Conservation (phyloP, 257 asterid species). For the Ballota nigra region DNA sequence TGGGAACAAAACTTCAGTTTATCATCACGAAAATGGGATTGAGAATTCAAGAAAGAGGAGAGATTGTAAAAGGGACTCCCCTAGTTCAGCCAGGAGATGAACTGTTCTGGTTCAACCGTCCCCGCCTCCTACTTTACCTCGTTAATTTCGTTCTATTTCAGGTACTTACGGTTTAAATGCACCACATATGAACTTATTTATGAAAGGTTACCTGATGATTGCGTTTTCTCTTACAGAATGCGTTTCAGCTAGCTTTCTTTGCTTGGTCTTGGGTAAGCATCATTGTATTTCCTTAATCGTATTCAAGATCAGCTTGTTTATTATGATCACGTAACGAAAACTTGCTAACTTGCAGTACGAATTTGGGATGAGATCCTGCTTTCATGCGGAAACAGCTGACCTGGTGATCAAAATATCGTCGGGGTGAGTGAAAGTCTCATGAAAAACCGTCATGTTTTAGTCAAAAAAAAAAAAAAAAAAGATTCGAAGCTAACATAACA, state of each 20-base stretch:
- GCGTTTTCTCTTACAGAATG: slow-evolving; percentile 37
- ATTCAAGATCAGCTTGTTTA: neutral
- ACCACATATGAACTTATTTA: neutral
- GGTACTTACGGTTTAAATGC: slow-evolving; percentile 32
- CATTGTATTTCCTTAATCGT: neutral
- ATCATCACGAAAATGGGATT: slow-evolving; percentile 67
- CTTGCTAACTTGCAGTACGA: slow-evolving; percentile 34
- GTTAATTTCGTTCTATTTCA: slow-evolving; percentile 62
- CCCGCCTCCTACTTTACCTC: slow-evolving; percentile 52
- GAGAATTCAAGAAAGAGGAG: slow-evolving; percentile 58
- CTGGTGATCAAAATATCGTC: slow-evolving; percentile 46
- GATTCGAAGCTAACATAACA: neutral
- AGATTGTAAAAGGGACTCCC: slow-evolving; percentile 53
- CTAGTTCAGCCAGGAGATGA: slow-evolving; percentile 61
- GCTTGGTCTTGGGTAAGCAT: slow-evolving; percentile 67
- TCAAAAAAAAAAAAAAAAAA: neutral
- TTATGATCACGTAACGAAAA: neutral
- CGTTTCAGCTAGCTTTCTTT: slow-evolving; percentile 69
- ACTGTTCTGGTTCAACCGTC: slow-evolving; percentile 71
- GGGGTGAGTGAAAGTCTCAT: slow-evolving; percentile 39
- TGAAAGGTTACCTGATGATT: slow-evolving; percentile 9
- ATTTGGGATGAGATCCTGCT: slow-evolving; percentile 58
- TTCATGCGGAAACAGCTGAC: slow-evolving; percentile 41
- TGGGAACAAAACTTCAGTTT: slow-evolving; percentile 63
- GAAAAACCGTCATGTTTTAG: neutral